phyloP scores from a whole-genome alignment of 2,329 filamentous ascomycete genomes.

The Diplodia scrobiculata region DNA sequence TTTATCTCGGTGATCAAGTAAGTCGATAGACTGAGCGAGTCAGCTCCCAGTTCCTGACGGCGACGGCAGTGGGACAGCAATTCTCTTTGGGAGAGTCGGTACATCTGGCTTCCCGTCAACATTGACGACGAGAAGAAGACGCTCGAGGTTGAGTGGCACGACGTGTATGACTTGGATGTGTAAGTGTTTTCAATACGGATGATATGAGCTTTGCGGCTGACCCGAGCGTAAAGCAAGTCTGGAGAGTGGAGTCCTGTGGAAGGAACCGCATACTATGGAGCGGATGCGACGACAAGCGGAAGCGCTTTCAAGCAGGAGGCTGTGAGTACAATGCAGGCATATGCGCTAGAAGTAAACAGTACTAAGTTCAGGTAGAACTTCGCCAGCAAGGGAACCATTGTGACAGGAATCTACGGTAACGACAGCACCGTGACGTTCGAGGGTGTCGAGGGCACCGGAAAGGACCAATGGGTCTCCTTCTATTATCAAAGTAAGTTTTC shows the following conservation, averaged over 20 bases:
- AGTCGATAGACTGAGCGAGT: neutral
- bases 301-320: slow-evolving; percentile 60
- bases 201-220: neutral
- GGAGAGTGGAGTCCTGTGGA: slow-evolving; percentile 53
- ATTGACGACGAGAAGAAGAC: slow-evolving; percentile 58
- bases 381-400: slow-evolving; percentile 51
- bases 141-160: slow-evolving; percentile 56
- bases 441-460: slow-evolving; percentile 53
- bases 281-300: slow-evolving; percentile 51
- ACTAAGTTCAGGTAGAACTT: slow-evolving; percentile 44
- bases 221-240: slow-evolving; percentile 42
- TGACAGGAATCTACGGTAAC: slow-evolving; percentile 59
- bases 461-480: slow-evolving; percentile 61
- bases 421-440: slow-evolving; percentile 58
- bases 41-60: neutral
- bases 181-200: slow-evolving; percentile 29
- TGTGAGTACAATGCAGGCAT: slow-evolving; percentile 28
- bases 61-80: slow-evolving; percentile 54
- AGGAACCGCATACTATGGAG: slow-evolving; percentile 53
- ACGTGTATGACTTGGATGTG: slow-evolving; percentile 60
- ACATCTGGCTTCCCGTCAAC: slow-evolving; percentile 59
- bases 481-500: slow-evolving; percentile 53
- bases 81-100: slow-evolving; percentile 59
- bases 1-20: slow-evolving; percentile 55
- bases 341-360: neutral